Conservation (phyloP, 805 yeast species). For the Maudiozyma turicensis region DNA sequence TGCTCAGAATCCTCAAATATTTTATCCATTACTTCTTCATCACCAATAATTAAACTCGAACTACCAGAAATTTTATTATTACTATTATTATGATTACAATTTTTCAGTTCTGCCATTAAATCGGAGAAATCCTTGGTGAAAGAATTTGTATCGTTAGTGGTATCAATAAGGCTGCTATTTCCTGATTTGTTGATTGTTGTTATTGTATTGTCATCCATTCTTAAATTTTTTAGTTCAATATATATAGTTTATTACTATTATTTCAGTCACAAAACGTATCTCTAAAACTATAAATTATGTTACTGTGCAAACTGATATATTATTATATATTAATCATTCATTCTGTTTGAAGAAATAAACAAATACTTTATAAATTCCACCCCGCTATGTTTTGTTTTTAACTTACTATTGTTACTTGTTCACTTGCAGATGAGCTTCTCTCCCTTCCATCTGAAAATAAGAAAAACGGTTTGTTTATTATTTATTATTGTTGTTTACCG, state of each 20-base stretch:
- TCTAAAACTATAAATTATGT: no score
- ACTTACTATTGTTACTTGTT: no score
- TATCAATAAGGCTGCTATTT: background rate
- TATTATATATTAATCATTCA: no score
- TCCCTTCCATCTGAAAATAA: no score
- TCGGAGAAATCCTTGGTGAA: constrained; percentile 1
- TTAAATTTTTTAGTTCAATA: background rate
- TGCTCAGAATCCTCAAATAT: background rate
- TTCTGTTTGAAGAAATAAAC: no score
- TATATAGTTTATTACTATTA: background rate
- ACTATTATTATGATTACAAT: background rate
- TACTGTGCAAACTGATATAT: no score
- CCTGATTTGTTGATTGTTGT: background rate
- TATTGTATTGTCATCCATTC: background rate
- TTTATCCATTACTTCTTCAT: background rate
- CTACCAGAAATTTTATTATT: background rate
- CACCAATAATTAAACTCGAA: background rate
- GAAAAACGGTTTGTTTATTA: no score
- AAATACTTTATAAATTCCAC: no score
- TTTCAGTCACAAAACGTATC: no score
- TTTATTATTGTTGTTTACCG: no score
- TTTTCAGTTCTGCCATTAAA: background rate
- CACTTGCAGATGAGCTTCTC: no score
- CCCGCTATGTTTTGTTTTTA: no score
- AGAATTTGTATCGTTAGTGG: background rate